Evolutionary conservation across 177 flowering plant genomes (phyloP).

Genomic region (Vitis hybrid): DNA sequence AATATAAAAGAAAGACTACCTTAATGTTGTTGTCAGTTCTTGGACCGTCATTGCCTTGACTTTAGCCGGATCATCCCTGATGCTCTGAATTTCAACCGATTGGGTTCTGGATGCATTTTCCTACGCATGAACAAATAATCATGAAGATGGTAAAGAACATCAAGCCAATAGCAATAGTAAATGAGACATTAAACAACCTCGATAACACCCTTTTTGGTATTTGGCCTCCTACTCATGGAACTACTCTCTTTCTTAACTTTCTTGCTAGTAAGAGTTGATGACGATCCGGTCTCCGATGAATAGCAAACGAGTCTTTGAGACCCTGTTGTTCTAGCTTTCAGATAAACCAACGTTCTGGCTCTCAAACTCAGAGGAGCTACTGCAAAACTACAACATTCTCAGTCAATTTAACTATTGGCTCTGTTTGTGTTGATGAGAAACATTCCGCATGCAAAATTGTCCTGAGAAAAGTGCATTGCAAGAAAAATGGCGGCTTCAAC

Average conservation of each 20-base stretch:
- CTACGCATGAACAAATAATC: conserved; percentile 20
- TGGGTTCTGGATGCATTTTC: conserved; percentile 7
- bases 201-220: conserved; percentile 10
- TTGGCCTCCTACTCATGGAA: conserved; percentile 6
- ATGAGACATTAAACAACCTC: conserved; percentile 22
- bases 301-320: conserved; percentile 25
- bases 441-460: no score
- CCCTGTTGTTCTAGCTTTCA: conserved; percentile 16
- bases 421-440: no score
- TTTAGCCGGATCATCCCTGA: conserved; percentile 31
- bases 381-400: conserved; percentile 27
- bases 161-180: background rate
- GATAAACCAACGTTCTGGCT: conserved; percentile 7
- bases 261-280: background rate
- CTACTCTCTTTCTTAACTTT: conserved; percentile 17
- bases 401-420: background rate
- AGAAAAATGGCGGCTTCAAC: no score
- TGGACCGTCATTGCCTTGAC: conserved; percentile 61
- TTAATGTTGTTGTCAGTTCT: conserved; percentile 48
- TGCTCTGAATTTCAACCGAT: conserved; percentile 21
- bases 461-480: no score
- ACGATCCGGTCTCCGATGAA: background rate
- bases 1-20: conserved; percentile 28
- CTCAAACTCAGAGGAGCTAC: conserved; percentile 22
- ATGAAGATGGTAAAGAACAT: background rate